A percentile compares a stretch with the other conserved stretches of the same genome.
Evolutionary conservation across 1,284 basidiomycete species (phyloP).

Genomic region (Farysia itapuensis): DNA sequence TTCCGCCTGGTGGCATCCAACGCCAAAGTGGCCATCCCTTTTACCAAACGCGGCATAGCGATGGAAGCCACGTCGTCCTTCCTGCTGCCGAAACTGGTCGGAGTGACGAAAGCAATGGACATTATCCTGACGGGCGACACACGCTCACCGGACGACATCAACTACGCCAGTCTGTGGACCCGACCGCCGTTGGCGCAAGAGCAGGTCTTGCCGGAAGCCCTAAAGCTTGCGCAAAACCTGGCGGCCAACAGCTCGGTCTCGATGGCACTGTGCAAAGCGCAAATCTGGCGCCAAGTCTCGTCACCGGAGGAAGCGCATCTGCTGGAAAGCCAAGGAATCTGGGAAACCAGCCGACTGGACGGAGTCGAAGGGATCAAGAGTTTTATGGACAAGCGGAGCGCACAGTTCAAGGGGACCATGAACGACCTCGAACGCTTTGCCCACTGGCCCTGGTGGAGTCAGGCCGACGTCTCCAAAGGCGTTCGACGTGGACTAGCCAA

Average conservation of each 20-base stretch:
- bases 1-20: conserved; percentile 26
- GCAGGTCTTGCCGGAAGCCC: conserved; percentile 23
- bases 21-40: conserved; percentile 48
- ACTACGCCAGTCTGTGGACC: conserved; percentile 25
- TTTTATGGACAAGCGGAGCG: conserved; percentile 41
- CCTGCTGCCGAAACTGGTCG: conserved; percentile 39
- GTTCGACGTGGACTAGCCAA: conserved; percentile 11
- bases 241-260: conserved; percentile 33
- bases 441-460: conserved; percentile 50
- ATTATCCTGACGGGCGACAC: conserved; percentile 45
- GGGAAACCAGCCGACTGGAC: conserved; percentile 28
- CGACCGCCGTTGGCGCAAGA: conserved; percentile 15
- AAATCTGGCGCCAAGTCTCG: conserved; percentile 32
- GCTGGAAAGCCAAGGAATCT: conserved; percentile 37
- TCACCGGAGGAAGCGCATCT: conserved; percentile 43
- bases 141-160: conserved; percentile 13
- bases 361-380: conserved; percentile 40
- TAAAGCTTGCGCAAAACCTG: conserved; percentile 33
- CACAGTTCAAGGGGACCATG: conserved; percentile 31
- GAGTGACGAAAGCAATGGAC: conserved; percentile 40
- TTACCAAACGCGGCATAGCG: conserved; percentile 46
- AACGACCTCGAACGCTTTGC: conserved; percentile 32
- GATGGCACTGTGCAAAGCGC: conserved; percentile 47
- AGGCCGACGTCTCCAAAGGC: conserved; percentile 19
- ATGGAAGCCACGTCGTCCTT: conserved; percentile 42